Conservation (phyloP, 192 early-diverging fungal genomes). For the Podochytrium sp. region DNA sequence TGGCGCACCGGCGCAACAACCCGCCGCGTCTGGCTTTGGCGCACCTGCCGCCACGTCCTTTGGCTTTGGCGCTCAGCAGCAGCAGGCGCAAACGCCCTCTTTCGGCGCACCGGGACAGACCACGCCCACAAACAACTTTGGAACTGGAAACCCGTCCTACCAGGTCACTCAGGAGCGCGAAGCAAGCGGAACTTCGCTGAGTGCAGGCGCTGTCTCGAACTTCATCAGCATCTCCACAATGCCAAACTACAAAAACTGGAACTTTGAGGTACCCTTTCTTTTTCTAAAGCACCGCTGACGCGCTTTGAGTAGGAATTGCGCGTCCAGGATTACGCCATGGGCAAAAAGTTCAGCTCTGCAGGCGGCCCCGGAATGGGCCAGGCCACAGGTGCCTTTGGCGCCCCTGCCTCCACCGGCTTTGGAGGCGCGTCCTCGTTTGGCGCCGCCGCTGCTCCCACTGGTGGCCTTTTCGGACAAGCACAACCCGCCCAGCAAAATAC, state of each 20-base stretch:
- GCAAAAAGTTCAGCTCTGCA: conserved; percentile 67
- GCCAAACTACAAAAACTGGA: conserved; percentile 82
- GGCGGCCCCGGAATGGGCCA: conserved; percentile 42
- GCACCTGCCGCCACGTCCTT: conserved; percentile 5
- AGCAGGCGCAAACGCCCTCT: conserved; percentile 40
- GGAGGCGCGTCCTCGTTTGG: conserved; percentile 54
- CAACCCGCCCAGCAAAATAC: not conserved
- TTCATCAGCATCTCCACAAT: conserved; percentile 81
- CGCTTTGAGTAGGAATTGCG: conserved; percentile 82
- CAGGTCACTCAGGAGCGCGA: conserved; percentile 50
- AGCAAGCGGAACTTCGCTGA: conserved; percentile 32
- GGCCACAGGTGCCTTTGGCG: conserved; percentile 50
- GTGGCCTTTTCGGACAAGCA: conserved; percentile 22
- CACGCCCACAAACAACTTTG: conserved; percentile 44
- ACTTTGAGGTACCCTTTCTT: conserved; percentile 69
- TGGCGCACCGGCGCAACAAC: conserved; percentile 34
- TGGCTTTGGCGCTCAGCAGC: conserved; percentile 44
- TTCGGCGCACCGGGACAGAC: conserved; percentile 50
- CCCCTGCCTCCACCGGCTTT: conserved; percentile 44
- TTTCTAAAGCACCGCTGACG: not conserved
- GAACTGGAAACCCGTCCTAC: conserved; percentile 51
- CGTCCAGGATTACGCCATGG: conserved; percentile 83
- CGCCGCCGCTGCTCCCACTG: conserved; percentile 13
- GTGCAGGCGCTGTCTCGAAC: conserved; percentile 57
- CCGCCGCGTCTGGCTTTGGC: conserved; percentile 45